Base-by-base conservation (phyloP, 306 rosid genomes). In the Cucumis sativus region DNA sequence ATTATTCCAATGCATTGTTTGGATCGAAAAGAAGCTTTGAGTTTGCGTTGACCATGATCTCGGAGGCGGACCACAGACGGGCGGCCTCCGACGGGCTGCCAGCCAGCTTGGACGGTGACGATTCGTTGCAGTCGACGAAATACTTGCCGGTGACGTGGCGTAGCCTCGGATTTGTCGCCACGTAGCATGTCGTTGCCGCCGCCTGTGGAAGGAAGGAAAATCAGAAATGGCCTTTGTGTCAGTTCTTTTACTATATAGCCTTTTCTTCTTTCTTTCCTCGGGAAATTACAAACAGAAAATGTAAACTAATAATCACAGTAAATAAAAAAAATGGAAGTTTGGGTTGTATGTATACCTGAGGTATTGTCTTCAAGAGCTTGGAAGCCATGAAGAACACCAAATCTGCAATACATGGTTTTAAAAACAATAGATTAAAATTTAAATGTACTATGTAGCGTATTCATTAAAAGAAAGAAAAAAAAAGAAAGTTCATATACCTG, bases 101-200 rank as follows among this genome's bases (percentile, higher is more conserved):
- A 70, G 92, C 99, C 80, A 87, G 60, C 69, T 87, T 89, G 28
- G 96, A 89, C 74, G 92, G 79, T 45, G 86, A 82, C 25, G 91
- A 81, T 84, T 95, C 97, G 71, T 95, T 92, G 79, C 97, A 95
- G 65, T 95, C 97, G 2, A 87, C 74, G 59, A 95, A 95, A 86
- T 90, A 95, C 80, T 90, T 95, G 15, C 99, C 96, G 1, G 89
- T 84, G 54, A 92, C 87, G 23, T 84, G 78, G 7, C 54, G 30
- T 39, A 89, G 77, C 76, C 88, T 88, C 11, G 88, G 90, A 28
- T 87, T 91, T 1, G 89, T 92, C 9, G 97, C 97, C 65, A 87
- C 97, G 74, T 92, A 95, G 67, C 99, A 95, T n/a, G 99, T 88
- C 7, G 99, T 95, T 21, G 97, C 96, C 6, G 97, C 97, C 54